phyloP scores from a whole-genome alignment of 1,284 basidiomycete species.

The Leccinum cinnamomeum region DNA sequence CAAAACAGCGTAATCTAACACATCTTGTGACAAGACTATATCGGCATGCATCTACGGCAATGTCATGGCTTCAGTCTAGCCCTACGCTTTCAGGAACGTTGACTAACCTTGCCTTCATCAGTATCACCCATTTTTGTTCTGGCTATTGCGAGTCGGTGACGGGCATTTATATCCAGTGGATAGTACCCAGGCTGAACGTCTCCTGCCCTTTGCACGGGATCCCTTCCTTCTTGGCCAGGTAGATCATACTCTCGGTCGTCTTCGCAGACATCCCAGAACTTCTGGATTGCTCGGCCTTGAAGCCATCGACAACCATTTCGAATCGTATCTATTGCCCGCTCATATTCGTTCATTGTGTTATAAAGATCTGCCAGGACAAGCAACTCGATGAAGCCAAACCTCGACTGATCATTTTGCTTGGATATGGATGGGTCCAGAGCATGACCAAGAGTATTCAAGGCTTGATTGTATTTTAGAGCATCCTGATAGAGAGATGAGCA shows the following conservation, averaged over 20 bases:
- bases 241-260: conserved; percentile 83
- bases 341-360: conserved; percentile 68
- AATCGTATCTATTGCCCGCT: conserved; percentile 70
- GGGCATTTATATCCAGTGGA: conserved; percentile 37
- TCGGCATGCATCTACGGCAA: conserved; percentile 58
- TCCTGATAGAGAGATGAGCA: conserved; percentile 31
- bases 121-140: conserved; percentile 80
- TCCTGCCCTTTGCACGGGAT: conserved; percentile 11
- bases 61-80: background rate
- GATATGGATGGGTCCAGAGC: conserved; percentile 53
- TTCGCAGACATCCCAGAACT: conserved; percentile 78
- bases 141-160: conserved; percentile 85
- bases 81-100: background rate
- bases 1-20: conserved; percentile 72
- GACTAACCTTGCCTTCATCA: conserved; percentile 35
- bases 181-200: conserved; percentile 19
- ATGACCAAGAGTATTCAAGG: conserved; percentile 41
- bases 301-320: conserved; percentile 85
- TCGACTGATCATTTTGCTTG: conserved; percentile 35
- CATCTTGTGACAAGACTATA: conserved; percentile 68
- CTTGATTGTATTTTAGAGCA: conserved; percentile 50
- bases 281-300: conserved; percentile 74
- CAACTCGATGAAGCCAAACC: conserved; percentile 63
- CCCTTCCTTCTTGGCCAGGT: conserved; percentile 28
- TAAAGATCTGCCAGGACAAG: conserved; percentile 85